Percentiles rank a stretch among this genome's conserved stretches.
Conservation (phyloP, 768 basidiomycete genomes). For the Termitomyces sp. region DNA sequence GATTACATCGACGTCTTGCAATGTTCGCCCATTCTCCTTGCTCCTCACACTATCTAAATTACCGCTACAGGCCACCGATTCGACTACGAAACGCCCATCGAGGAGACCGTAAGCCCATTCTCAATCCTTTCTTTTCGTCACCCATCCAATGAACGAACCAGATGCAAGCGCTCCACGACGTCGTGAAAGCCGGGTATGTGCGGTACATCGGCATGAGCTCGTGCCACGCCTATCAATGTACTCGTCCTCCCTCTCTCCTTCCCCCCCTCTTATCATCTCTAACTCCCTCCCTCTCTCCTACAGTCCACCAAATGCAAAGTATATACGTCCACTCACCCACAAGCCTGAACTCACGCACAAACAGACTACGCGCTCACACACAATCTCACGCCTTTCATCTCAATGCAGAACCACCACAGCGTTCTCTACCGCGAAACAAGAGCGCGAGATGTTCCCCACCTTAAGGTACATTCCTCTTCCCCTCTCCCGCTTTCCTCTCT, state of each 20-base stretch:
- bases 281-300: neutral
- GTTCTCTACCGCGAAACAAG: constrained; percentile 64
- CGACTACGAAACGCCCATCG: constrained; percentile 54
- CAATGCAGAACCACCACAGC: constrained; percentile 67
- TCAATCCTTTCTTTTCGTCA: neutral
- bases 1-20: constrained; percentile 79
- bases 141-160: constrained; percentile 13
- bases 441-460: constrained; percentile 61
- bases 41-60: constrained; percentile 2
- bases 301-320: constrained; percentile 59
- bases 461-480: constrained; percentile 35
- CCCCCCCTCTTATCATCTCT: neutral
- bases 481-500: no score
- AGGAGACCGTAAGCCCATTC: constrained; percentile 41
- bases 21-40: constrained; percentile 38
- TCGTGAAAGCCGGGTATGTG: no score
- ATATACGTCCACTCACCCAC: constrained; percentile 8
- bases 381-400: no score
- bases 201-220: no score
- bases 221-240: constrained; percentile 55
- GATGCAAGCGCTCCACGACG: no score
- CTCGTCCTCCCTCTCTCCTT: constrained; percentile 8
- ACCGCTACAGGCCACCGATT: constrained; percentile 44
- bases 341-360: neutral
- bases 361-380: constrained; percentile 63